A percentile compares a stretch with the other conserved stretches of the same genome.
phyloP scores from a whole-genome alignment of 805 yeast species.

The Kuraishia hungarica region DNA sequence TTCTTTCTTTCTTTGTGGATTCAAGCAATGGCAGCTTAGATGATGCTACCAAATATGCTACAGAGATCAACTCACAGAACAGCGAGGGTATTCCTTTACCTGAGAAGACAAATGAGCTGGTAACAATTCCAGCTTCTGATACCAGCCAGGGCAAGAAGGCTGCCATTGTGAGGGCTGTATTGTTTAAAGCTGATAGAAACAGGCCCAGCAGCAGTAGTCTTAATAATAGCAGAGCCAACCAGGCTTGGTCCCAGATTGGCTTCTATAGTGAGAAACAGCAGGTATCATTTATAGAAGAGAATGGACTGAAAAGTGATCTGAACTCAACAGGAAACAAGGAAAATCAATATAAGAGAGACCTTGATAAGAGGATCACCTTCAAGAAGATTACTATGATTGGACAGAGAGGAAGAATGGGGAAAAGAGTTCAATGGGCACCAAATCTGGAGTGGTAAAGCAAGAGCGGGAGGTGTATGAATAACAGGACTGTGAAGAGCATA shows the following conservation, averaged over 20 bases:
- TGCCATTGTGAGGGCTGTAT: slow-evolving; percentile 25
- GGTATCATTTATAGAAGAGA: background rate
- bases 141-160: slow-evolving; percentile 21
- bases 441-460: background rate
- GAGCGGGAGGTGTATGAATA: background rate
- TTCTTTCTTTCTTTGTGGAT: slow-evolving; percentile 46
- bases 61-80: slow-evolving; percentile 56
- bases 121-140: slow-evolving; percentile 43
- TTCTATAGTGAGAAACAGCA: slow-evolving; percentile 3
- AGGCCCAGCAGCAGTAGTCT: background rate
- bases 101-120: slow-evolving; percentile 45
- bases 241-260: background rate
- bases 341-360: background rate
- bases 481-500: no score
- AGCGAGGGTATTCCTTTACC: slow-evolving; percentile 59
- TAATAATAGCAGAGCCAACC: background rate
- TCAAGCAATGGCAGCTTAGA: slow-evolving; percentile 50
- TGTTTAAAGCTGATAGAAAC: slow-evolving; percentile 11
- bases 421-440: slow-evolving; percentile 2
- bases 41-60: slow-evolving; percentile 64
- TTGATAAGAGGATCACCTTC: background rate
- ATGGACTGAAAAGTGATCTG: background rate
- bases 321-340: background rate
- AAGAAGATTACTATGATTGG: background rate
- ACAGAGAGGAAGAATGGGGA: background rate